A percentile compares a stretch with the other conserved stretches of the same genome.
Conservation (phyloP, 768 basidiomycete species). For the Hypsizygus marmoreus region DNA sequence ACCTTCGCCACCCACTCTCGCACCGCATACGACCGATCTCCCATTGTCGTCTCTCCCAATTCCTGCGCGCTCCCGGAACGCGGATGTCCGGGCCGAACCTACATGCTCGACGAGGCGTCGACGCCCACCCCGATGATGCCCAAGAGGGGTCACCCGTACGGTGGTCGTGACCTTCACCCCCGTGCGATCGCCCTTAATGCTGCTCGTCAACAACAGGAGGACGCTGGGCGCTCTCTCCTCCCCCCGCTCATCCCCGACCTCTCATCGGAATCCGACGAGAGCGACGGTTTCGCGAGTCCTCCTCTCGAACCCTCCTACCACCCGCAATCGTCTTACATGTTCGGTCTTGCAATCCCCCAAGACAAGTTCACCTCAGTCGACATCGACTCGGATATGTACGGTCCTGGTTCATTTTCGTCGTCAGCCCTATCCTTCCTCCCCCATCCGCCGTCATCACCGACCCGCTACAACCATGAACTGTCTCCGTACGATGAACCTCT, state of each 20-base stretch:
- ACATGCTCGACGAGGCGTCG: constrained; percentile 45
- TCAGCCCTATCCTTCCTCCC: constrained; percentile 34
- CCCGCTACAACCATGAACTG: constrained; percentile 14
- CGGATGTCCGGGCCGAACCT: constrained; percentile 74
- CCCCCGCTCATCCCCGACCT: constrained; percentile 63
- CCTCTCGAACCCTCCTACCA: constrained; percentile 27
- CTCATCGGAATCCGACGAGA: constrained; percentile 66
- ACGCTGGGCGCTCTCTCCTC: constrained; percentile 24
- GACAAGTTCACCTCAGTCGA: constrained; percentile 14
- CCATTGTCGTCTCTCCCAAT: constrained; percentile 74
- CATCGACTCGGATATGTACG: no score
- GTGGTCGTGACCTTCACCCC: constrained; percentile 48
- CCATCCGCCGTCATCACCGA: constrained; percentile 30
- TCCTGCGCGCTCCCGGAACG: constrained; percentile 77
- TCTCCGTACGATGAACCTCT: constrained; percentile 13
- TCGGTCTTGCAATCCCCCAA: constrained; percentile 30
- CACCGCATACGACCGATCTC: constrained; percentile 75
- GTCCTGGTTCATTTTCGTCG: no score
- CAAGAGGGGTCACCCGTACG: constrained; percentile 20
- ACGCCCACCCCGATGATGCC: constrained; percentile 15
- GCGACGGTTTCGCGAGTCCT: constrained; percentile 49
- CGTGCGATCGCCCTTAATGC: constrained; percentile 33
- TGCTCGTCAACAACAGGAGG: constrained; percentile 14
- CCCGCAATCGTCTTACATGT: constrained; percentile 18
- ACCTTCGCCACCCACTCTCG: constrained; percentile 57